A percentile compares a stretch with the other conserved stretches of the same genome.
These are phyloP conservation scores for Rhizopogon rudus DNA, from an alignment of 768 basidiomycete species.

Conservation along the genomic window DNA sequence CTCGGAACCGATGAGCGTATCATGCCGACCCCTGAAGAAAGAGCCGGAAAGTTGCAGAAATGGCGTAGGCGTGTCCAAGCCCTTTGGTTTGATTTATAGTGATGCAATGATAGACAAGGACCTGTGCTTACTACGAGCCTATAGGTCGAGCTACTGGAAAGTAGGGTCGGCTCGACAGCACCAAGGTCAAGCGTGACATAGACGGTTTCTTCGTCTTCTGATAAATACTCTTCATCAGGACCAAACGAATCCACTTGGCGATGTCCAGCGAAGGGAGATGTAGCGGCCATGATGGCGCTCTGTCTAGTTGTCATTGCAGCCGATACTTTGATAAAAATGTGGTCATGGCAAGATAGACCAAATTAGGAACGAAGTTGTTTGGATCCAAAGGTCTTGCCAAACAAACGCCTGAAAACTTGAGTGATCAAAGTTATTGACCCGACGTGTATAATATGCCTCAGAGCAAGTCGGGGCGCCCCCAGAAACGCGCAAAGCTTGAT, in stretches of 20 bases:
- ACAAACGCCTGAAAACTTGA: not conserved
- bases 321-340: not conserved
- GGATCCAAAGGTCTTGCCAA: not conserved
- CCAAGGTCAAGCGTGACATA: conserved; percentile 78
- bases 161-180: conserved; percentile 62
- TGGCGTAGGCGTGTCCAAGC: conserved; percentile 72
- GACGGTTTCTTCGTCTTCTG: conserved; percentile 45
- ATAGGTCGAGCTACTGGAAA: conserved; percentile 66
- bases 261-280: conserved; percentile 44
- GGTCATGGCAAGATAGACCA: not conserved
- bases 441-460: conserved; percentile 10
- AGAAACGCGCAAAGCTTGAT: conserved; percentile 21
- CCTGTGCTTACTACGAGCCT: conserved; percentile 60
- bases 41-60: conserved; percentile 76
- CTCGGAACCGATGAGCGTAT: conserved; percentile 68
- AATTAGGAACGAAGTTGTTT: not conserved
- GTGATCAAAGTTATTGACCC: not conserved
- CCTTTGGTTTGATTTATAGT: conserved; percentile 34
- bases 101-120: not conserved
- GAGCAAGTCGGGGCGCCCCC: conserved; percentile 2
- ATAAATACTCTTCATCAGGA: conserved; percentile 61
- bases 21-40: conserved; percentile 65
- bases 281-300: not conserved
- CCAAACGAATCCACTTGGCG: conserved; percentile 64
- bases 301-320: not conserved